Base-by-base conservation (phyloP, 2,329 filamentous ascomycete genomes). In the Eutypella sp. region DNA sequence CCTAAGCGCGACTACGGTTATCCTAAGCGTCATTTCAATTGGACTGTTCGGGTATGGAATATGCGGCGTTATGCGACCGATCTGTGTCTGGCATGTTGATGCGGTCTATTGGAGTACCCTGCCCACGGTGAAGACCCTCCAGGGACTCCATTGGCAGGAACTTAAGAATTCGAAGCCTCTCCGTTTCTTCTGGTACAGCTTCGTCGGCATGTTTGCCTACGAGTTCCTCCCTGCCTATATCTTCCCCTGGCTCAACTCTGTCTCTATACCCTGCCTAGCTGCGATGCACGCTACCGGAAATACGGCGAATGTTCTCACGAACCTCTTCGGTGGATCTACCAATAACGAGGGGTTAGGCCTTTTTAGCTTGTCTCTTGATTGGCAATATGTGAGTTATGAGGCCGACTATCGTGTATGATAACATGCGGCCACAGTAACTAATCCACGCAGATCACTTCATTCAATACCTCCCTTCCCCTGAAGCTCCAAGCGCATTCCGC, bases 171-270 rank as follows among this genome's bases (percentile, higher is more conserved):
- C 73, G 0, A 75, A 75, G 52, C 76, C 74, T 0, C 62, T 79
- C 0, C 63, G 73, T 5, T 69, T 64, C 44, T 79, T 80, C 54
- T 78, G 75, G 72, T 76, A 73, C 55, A 65, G 66, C 31, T 75
- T 75, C 41, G 55, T 50, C 0, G 67, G 64, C 54, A 78, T 78
- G 71, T 70, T 68, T 11, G 31, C 67, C 11, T 79, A 74, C 48
- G 75, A 80, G 51, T 71, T 74, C 49, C 69, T 79, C 24, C 76
- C 76, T 0, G 74, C 75, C 2, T 80, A 79, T 46, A 74, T 79
- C 34, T 76, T 69, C 43, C 73, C 75, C 0, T 79, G 73, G 72
- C 67, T 80, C 9, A 78, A 78, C 55, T 74, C 72, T 0, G 61
- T 79, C 13, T 79, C 76, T 0, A 69, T 80, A 8, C 73, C 74